A percentile compares a stretch with the other conserved stretches of the same genome.
These are phyloP conservation scores for Sporisorium reilianum DNA, from an alignment of 1,284 basidiomycete genomes.

Conservation along the genomic window DNA sequence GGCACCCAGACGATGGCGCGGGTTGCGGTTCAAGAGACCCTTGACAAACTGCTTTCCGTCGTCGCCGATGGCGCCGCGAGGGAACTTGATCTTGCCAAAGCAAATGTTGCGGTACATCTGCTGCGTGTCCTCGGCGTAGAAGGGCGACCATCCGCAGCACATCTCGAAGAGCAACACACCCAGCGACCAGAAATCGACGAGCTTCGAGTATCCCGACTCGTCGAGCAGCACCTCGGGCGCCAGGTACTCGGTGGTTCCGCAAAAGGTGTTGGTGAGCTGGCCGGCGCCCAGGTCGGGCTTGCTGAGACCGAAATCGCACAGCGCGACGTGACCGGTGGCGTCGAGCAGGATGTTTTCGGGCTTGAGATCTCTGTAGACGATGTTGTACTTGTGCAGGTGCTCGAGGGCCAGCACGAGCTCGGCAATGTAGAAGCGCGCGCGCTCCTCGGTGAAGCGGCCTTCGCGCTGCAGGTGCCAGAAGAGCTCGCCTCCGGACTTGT, in stretches of 20 bases:
- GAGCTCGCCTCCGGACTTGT: slow-evolving; percentile 97
- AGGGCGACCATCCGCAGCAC: slow-evolving; percentile 99
- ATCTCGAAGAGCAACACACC: slow-evolving; percentile 77
- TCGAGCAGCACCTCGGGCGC: slow-evolving; percentile 98
- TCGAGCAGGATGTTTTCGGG: slow-evolving; percentile 97
- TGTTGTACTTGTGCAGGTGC: slow-evolving; percentile 96
- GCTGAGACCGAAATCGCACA: slow-evolving; percentile 97
- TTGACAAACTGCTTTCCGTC: slow-evolving; percentile 99
- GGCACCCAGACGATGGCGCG: slow-evolving; percentile 93
- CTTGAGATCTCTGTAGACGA: slow-evolving; percentile 97
- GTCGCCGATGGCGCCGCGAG: slow-evolving; percentile 94
- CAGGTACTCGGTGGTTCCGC: slow-evolving; percentile 88
- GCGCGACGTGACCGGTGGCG: slow-evolving; percentile 96
- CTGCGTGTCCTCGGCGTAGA: slow-evolving; percentile 99
- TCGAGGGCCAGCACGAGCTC: slow-evolving; percentile 94
- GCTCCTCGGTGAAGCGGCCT: slow-evolving; percentile 92
- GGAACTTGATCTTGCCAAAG: slow-evolving; percentile 95
- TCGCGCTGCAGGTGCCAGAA: slow-evolving; percentile 97
- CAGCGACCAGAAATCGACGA: slow-evolving; percentile 98
- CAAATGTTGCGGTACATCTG: slow-evolving; percentile 99
- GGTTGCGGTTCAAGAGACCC: slow-evolving; percentile 96
- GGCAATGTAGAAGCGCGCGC: slow-evolving; percentile 95
- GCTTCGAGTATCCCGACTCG: slow-evolving; percentile 97
- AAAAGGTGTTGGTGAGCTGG: slow-evolving; percentile 97
- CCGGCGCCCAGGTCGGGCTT: slow-evolving; percentile 94